phyloP scores from a whole-genome alignment of 306 rosid genomes.

The Rosa persica region DNA sequence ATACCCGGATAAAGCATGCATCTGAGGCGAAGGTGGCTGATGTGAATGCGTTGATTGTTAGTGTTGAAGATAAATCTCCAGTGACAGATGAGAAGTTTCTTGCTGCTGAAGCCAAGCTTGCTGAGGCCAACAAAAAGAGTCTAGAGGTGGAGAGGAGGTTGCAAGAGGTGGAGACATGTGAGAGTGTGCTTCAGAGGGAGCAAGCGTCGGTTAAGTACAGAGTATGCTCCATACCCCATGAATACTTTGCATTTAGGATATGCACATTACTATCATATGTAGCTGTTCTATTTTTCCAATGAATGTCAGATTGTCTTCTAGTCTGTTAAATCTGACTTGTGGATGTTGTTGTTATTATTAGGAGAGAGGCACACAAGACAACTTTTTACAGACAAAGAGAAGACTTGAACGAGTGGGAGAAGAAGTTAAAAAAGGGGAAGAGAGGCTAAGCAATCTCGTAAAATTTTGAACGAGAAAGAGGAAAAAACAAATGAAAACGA shows the following conservation, averaged over 20 bases:
- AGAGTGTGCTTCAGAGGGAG: constrained; percentile 68
- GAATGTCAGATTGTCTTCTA: background rate
- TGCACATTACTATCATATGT: background rate
- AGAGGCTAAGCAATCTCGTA: constrained; percentile 47
- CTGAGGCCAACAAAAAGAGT: constrained; percentile 66
- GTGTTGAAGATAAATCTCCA: constrained; percentile 72
- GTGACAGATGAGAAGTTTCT: constrained; percentile 55
- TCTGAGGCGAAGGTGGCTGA: constrained; percentile 66
- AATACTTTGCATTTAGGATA: background rate
- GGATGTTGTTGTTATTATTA: constrained; percentile 21
- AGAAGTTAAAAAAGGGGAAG: constrained; percentile 69
- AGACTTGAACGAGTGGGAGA: constrained; percentile 76
- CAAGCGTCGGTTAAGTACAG: constrained; percentile 54
- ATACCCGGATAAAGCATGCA: constrained; percentile 40
- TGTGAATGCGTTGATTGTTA: constrained; percentile 60
- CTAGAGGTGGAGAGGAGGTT: constrained; percentile 70
- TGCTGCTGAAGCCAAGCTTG: constrained; percentile 82
- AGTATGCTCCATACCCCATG: constrained; percentile 45
- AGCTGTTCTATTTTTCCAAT: background rate
- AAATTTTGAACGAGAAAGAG: constrained; percentile 55
- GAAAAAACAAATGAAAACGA: constrained; percentile 54
- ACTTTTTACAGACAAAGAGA: constrained; percentile 64
- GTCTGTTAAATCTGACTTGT: constrained; percentile 1
- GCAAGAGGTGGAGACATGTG: constrained; percentile 72
- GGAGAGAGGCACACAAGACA: constrained; percentile 73